phyloP scores from a whole-genome alignment of 2,329 filamentous ascomycete species.

The Exophiala bonariae region DNA sequence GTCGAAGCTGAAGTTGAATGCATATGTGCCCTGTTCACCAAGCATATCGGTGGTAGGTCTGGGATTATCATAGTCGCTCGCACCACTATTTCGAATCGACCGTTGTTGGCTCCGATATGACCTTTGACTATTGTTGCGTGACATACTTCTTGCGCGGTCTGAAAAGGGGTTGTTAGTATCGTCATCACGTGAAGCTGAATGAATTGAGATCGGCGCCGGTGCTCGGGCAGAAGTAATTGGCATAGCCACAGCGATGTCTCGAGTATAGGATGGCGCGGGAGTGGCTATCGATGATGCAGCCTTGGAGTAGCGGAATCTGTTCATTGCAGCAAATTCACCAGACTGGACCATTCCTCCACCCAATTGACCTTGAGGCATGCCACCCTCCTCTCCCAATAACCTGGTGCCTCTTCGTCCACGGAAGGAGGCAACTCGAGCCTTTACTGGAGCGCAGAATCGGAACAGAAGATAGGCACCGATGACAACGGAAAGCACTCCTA shows the following conservation, averaged over 20 bases:
- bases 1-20: neutral
- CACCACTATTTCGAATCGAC: neutral
- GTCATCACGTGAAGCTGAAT: neutral
- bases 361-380: constrained; percentile 1
- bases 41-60: neutral
- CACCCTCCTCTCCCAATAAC: constrained; percentile 10
- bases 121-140: neutral
- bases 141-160: neutral
- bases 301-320: too few species aligned
- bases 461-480: constrained; percentile 7
- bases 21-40: neutral
- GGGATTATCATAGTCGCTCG: neutral
- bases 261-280: neutral
- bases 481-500: constrained; percentile 9
- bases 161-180: constrained; percentile 2
- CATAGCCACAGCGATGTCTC: constrained; percentile 1
- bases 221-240: neutral
- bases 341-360: neutral
- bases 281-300: neutral
- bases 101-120: neutral
- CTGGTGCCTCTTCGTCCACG: constrained; percentile 1
- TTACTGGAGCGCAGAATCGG: constrained; percentile 11
- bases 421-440: neutral
- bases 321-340: too few species aligned
- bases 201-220: constrained; percentile 1